Evolutionary conservation across 345 rosid genomes (phyloP).

Genomic region (Citrus australasica): DNA sequence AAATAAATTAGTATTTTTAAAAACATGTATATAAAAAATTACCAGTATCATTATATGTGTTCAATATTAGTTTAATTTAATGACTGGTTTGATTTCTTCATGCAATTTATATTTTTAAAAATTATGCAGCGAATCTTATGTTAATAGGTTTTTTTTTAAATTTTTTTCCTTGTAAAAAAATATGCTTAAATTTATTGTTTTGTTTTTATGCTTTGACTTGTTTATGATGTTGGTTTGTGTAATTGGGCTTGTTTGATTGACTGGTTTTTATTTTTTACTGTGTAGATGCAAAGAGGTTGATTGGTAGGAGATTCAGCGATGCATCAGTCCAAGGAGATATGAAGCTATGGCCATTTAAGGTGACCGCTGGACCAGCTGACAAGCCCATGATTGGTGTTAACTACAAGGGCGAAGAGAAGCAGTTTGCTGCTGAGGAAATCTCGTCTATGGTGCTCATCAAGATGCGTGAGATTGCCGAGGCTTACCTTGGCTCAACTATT

Average conservation of each 20-base stretch:
- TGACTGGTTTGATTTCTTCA: no score
- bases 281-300: constrained; percentile 71
- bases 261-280: not conserved
- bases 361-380: constrained; percentile 53
- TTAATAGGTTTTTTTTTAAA: no score
- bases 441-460: constrained; percentile 73
- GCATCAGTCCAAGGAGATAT: constrained; percentile 62
- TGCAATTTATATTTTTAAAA: no score
- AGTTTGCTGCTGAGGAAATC: constrained; percentile 72
- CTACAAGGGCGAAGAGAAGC: constrained; percentile 64
- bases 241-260: not conserved
- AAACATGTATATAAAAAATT: no score
- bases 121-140: no score
- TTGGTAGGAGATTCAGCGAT: constrained; percentile 64
- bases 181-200: not conserved
- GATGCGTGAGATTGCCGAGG: constrained; percentile 84
- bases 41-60: no score
- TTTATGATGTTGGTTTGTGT: not conserved
- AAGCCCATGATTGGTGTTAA: constrained; percentile 60
- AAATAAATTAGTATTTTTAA: no score
- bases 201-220: no score
- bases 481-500: constrained; percentile 48
- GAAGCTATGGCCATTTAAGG: constrained; percentile 66
- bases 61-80: no score
- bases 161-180: no score